A percentile compares a stretch with the other conserved stretches of the same genome.
Conservation (phyloP, 2,329 filamentous ascomycete species). For the Penicillium sp. region DNA sequence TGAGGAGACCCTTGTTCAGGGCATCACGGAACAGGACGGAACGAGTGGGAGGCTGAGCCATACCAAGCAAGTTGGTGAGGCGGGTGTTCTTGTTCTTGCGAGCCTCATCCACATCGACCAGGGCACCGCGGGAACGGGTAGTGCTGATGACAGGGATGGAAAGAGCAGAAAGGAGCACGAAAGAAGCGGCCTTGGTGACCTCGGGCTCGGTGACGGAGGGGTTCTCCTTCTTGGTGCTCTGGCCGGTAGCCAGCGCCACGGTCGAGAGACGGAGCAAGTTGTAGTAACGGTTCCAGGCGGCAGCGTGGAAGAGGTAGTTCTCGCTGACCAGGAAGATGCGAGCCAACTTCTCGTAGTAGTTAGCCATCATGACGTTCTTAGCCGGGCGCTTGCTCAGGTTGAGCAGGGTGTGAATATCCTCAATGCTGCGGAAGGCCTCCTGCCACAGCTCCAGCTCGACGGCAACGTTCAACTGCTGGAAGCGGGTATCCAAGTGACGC, state of each 20-base stretch:
- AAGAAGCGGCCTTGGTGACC: slow-evolving; percentile 90
- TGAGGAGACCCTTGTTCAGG: slow-evolving; percentile 88
- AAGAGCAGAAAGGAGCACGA: slow-evolving; percentile 89
- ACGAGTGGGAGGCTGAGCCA: slow-evolving; percentile 86
- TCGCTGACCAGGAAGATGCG: slow-evolving; percentile 98
- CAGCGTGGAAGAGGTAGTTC: slow-evolving; percentile 99
- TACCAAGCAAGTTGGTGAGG: slow-evolving; percentile 91
- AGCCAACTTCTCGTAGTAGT: slow-evolving; percentile 99
- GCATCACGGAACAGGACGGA: slow-evolving; percentile 93
- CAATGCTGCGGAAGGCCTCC: slow-evolving; percentile 97
- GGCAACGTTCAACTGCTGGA: slow-evolving; percentile 96
- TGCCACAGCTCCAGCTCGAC: slow-evolving; percentile 99
- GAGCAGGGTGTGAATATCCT: slow-evolving; percentile 96
- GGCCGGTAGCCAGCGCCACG: slow-evolving; percentile 75
- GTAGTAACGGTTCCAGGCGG: slow-evolving; percentile 96
- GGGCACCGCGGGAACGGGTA: slow-evolving; percentile 87
- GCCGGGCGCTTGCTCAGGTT: slow-evolving; percentile 96
- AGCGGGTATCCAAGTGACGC: slow-evolving; percentile 94
- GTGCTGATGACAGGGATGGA: slow-evolving; percentile 99
- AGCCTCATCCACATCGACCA: slow-evolving; percentile 95
- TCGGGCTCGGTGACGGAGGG: slow-evolving; percentile 85
- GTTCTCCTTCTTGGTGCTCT: slow-evolving; percentile 92
- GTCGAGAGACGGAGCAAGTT: slow-evolving; percentile 91
- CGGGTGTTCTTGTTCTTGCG: slow-evolving; percentile 99
- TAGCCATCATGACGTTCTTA: slow-evolving; percentile 99